A percentile compares a stretch with the other conserved stretches of the same genome.
Evolutionary conservation across 495 filamentous ascomycete species (phyloP).

Genomic region (Cudoniella acicularis): DNA sequence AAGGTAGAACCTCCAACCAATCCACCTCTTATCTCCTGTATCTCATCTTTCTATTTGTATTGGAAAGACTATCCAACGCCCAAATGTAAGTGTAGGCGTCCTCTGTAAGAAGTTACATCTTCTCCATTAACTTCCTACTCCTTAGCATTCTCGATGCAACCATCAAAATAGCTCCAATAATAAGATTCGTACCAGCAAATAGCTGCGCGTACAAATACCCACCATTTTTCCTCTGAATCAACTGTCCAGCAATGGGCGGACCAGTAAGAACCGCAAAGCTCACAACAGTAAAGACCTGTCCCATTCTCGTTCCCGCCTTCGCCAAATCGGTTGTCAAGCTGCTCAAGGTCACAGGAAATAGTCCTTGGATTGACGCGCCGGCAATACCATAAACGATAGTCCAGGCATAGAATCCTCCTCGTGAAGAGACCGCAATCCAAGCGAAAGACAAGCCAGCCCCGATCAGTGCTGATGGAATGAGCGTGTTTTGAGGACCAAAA

Average conservation of each 20-base stretch:
- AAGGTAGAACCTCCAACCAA: no score
- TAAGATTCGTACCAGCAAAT: conserved; percentile 43
- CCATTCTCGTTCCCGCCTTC: conserved; percentile 68
- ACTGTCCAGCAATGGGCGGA: conserved; percentile 65
- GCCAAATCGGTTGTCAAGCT: conserved; percentile 59
- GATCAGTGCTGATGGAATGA: neutral
- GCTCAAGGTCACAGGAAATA: conserved; percentile 58
- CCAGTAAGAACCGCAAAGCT: conserved; percentile 70
- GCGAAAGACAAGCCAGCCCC: neutral
- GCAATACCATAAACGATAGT: conserved; percentile 46
- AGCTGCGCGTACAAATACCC: conserved; percentile 56
- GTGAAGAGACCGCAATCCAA: conserved; percentile 1
- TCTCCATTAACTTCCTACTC: neutral
- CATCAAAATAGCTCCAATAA: conserved; percentile 22
- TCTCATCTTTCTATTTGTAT: neutral
- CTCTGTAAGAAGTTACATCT: no score
- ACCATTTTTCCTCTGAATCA: conserved; percentile 46
- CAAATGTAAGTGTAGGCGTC: no score
- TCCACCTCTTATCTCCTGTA: no score
- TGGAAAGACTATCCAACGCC: neutral
- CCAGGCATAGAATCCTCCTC: conserved; percentile 30
- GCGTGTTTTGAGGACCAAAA: neutral
- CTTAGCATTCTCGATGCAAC: conserved; percentile 7
- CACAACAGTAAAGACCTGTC: conserved; percentile 68
- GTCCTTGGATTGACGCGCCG: conserved; percentile 62